Base-by-base conservation (phyloP, 345 rosid species). In the Punica granatum region DNA sequence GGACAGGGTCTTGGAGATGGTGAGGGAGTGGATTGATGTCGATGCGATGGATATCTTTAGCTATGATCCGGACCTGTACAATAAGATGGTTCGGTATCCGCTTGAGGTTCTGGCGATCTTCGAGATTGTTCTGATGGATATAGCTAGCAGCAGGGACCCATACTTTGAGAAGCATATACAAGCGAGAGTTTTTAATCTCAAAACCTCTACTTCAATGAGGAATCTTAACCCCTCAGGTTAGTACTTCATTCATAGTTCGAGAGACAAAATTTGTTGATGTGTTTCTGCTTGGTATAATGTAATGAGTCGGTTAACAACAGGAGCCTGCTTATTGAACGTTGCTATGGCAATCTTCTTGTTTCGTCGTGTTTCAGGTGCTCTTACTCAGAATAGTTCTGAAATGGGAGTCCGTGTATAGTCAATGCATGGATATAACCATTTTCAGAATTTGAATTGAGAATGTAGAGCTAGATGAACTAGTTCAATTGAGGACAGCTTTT, bases 71-170 rank as follows among this genome's bases (percentile, higher is more conserved):
- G 97, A 94, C 70, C 74, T 94, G 84, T 91, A 91, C 28, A 74
- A 72, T 53, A 94, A 94, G 77, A 91, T 94, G 97, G 90, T 94
- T 60, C 70, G 97, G 37, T 91, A 86, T 46, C 99, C 98, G 0
- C 91, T 94, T 31, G 96, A 94, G 82, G 96, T 91, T 72, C 77
- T 94, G 70, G 98, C 98, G 0, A 94, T 91, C 67, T 94, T 94
- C 23, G 98, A 94, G 72, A 89, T 94, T 35, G 99, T 94, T 65
- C 70, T 94, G 79, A 89, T 91, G 95, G 99, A 89, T 69, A 86
- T 94, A 65, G 97, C 90, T 28, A 86, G 90, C 36, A 64, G 83
- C 41, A 84, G 90, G 31, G 74, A 94, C 58, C 90, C 86, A 11
- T 72, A 89, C 77, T 91, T 89, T 32, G 98, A 91, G 69, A 91